Evolutionary conservation across 139 green algal species (phyloP).

Genomic region (Picochlorum costavermella): DNA sequence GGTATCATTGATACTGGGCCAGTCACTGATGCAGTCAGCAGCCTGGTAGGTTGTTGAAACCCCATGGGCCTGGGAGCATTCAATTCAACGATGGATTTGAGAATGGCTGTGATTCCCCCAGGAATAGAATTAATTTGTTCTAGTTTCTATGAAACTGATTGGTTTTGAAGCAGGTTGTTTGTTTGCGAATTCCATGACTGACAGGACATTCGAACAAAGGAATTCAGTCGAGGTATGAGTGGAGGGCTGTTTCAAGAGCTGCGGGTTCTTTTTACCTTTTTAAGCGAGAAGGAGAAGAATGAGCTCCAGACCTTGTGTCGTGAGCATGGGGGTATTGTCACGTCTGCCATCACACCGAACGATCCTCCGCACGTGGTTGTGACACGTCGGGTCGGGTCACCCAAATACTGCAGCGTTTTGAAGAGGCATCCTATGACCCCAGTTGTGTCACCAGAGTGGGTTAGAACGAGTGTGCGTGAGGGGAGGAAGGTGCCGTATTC

Average conservation of each 20-base stretch:
- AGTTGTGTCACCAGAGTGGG: slow-evolving; percentile 26
- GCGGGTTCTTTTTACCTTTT: slow-evolving; percentile 15
- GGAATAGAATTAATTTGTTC: no score
- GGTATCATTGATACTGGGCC: no score
- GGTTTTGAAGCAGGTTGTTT: no score
- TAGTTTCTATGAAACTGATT: no score
- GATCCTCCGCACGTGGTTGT: slow-evolving; percentile 25
- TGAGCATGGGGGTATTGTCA: slow-evolving; percentile 6
- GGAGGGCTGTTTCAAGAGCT: slow-evolving; percentile 4
- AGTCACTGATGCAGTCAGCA: no score
- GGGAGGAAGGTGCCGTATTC: slow-evolving; percentile 8
- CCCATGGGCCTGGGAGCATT: no score
- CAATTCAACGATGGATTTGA: no score
- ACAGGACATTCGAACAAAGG: no score
- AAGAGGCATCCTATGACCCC: slow-evolving; percentile 5
- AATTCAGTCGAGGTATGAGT: no score
- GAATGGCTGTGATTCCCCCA: no score
- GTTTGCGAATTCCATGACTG: no score
- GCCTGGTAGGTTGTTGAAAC: no score
- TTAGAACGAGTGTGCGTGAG: slow-evolving; percentile 5
- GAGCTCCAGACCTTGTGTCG: not conserved
- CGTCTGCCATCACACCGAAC: not conserved
- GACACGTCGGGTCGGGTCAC: slow-evolving; percentile 16
- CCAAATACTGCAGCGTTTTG: slow-evolving; percentile 18
- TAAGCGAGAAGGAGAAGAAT: slow-evolving; percentile 16